Conservation (phyloP, 352 stramenopile genomes). For the Phytophthora fragariaefolia region DNA sequence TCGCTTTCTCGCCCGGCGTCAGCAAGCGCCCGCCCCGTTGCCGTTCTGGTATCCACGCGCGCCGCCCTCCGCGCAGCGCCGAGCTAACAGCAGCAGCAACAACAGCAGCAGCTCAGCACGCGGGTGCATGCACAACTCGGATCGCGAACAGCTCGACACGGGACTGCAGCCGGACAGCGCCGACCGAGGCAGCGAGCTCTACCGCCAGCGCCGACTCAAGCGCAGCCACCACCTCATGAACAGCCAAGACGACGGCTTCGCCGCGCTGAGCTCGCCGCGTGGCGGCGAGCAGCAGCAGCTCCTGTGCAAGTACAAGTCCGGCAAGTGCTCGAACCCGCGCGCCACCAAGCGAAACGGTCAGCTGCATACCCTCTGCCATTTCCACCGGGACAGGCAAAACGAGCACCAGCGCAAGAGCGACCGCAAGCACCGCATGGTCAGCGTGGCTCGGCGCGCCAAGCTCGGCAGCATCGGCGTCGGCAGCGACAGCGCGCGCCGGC, state of each 20-base stretch:
- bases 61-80: conserved; percentile 2
- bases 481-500: conserved; percentile 36
- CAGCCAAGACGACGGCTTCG: conserved; percentile 41
- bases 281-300: conserved; percentile 48
- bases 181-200: conserved; percentile 40
- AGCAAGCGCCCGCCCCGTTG: conserved; percentile 28
- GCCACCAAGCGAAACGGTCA: conserved; percentile 88
- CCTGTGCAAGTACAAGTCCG: conserved; percentile 89
- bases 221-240: conserved; percentile 43
- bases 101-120: not conserved
- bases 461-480: conserved; percentile 67
- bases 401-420: conserved; percentile 90
- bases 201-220: conserved; percentile 40
- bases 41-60: not conserved
- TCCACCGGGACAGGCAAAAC: conserved; percentile 85
- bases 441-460: conserved; percentile 74
- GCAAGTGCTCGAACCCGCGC: conserved; percentile 83
- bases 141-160: conserved; percentile 40
- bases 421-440: conserved; percentile 87
- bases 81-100: conserved; percentile 7
- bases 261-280: conserved; percentile 48
- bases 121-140: conserved; percentile 39
- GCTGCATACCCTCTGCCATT: conserved; percentile 86
- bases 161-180: conserved; percentile 38
- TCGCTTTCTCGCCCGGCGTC: conserved; percentile 34